phyloP scores from a whole-genome alignment of 495 filamentous ascomycete species.

The Talaromyces trachyspermus region DNA sequence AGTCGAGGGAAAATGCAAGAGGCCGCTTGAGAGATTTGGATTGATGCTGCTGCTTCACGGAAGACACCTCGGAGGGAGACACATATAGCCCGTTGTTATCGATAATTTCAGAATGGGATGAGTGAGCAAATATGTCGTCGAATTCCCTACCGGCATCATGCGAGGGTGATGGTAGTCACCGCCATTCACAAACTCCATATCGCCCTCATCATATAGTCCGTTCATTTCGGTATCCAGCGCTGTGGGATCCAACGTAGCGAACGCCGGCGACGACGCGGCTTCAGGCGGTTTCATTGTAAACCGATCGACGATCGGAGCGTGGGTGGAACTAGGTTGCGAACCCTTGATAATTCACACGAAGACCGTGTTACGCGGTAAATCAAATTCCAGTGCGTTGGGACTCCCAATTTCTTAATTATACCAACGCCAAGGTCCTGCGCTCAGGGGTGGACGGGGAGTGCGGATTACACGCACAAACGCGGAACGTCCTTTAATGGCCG shows the following conservation, averaged over 20 bases:
- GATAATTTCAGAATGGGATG: conserved; percentile 21
- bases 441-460: too few species aligned
- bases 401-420: too few species aligned
- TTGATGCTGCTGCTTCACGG: conserved; percentile 25
- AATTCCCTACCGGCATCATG: conserved; percentile 36
- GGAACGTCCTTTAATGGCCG: too few species aligned
- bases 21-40: conserved; percentile 30
- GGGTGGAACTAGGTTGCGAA: too few species aligned
- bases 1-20: conserved; percentile 29
- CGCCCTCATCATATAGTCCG: conserved; percentile 30
- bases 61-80: conserved; percentile 23
- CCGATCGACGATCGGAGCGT: neutral
- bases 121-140: conserved; percentile 33
- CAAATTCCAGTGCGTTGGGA: neutral
- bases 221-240: conserved; percentile 43
- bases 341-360: neutral
- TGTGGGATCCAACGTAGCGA: conserved; percentile 36
- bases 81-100: neutral
- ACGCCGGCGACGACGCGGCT: conserved; percentile 32
- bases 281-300: conserved; percentile 35
- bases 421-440: too few species aligned
- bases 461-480: too few species aligned
- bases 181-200: conserved; percentile 38
- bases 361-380: neutral
- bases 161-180: conserved; percentile 28